Base-by-base conservation (phyloP, 805 yeast species). In the Candida glaebosa region DNA sequence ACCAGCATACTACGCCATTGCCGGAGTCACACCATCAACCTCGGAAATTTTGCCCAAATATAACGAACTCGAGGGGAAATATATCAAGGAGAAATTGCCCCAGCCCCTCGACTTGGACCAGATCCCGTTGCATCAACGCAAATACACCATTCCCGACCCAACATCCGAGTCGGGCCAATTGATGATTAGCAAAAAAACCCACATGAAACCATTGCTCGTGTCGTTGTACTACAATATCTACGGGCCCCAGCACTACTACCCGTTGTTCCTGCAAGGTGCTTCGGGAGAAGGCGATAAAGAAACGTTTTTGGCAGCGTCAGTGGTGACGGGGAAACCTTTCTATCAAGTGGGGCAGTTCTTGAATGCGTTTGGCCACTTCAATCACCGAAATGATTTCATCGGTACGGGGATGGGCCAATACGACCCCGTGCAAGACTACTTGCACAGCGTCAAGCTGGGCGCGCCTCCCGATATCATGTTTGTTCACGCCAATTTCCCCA, bases 241-340 rank as follows among this genome's bases (percentile, higher is more conserved):
- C 46, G 75, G 75, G 0, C 75, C 75, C 2, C 53, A 57, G 6
- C 67, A 63, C 50, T 69, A 57, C 44, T 69, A 69, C 46, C 73
- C 72, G 4, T 55, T 69, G 30, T 69, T 69, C 39, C 65, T 71
- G 2, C 73, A 68, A 46, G 75, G 75, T 2, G 63, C 69, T 2
- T 69, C 61, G 37, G 93, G 93, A n/a, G 87, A 82, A 62, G 93
- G 91, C 38, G 91, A 85, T 56, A 85, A 84, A 53, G 91, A 84
- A 49, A 83, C 91, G 0, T 82, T 82, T 45, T 67, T 82, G 40
- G 86, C 88, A 0, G 86, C 88, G 0, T 83, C 87, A 2, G 69
- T 71, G 22, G 75, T 73, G 8, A 61, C 74, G 22, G 59, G 62
- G 1, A 60, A 75, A 39, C 63, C 71, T 1, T 79, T 67, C 47